Base-by-base conservation (phyloP, 768 basidiomycete species). In the Mycena vulgaris region DNA sequence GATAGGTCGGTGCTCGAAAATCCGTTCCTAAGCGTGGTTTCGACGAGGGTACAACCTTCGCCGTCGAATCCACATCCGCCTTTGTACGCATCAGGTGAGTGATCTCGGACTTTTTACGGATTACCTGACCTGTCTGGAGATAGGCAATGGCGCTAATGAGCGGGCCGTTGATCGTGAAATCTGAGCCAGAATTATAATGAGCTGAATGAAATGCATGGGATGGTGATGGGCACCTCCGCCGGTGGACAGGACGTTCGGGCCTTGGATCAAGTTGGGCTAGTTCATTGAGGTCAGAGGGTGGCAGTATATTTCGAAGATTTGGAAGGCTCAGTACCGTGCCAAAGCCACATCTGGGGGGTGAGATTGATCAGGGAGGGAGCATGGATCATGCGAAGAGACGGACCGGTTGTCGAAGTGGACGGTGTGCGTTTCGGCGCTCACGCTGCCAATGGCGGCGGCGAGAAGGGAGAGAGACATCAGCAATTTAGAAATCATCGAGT, bases 21-120 rank as follows among this genome's bases (percentile, higher is more conserved):
- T 17, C 80, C 80, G 68, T 83, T 83, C 5, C 51, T 53, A n/a
- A 83, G 75, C 25, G 76, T 81, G 8, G 76, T 77, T 68, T 83
- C 82, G 25, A 83, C 69, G 19, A 79, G 53, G 21, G 78, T 80
- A 71, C 83, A 83, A 3, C 78, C 72, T 57, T 83, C 82, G 5
- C 82, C 82, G 60, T 82, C 80, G 66, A 78, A 77, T 2, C 80
- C 80, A 45, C 81, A 83, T 19, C 31, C 37, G 13, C 81, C 81
- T 76, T 45, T 58, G 52, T 60, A 59, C 53, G 63, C 59, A 14
- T 45, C 62, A 27, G 28, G 2, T 27, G 14, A 25, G 51, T 27
- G 21, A n/a, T 63, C 21, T 37, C 21, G 16, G 17, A 13, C n/a
- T n/a, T n/a, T n/a, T n/a, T n/a, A 21, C n/a, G 14, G 47, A 59